A percentile compares a stretch with the other conserved stretches of the same genome.
Conservation (phyloP, 306 rosid genomes). For the Casuarina glauca region DNA sequence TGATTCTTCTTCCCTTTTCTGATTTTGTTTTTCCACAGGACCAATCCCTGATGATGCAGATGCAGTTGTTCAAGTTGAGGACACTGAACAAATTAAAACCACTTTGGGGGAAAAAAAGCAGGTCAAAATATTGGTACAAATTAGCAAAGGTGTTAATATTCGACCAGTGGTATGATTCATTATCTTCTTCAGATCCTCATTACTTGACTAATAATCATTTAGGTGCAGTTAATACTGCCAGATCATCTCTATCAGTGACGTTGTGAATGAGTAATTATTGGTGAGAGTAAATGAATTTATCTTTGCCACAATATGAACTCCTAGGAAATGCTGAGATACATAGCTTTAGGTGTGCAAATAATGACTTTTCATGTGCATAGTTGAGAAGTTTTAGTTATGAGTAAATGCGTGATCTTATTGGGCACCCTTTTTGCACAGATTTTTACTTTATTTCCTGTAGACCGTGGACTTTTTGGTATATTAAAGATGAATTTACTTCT, state of each 20-base stretch:
- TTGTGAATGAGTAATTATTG: not conserved
- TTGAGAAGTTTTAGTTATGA: not conserved
- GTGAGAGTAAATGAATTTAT: not conserved
- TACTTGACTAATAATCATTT: not conserved
- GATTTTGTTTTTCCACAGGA: slow-evolving; percentile 42
- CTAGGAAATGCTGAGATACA: not conserved
- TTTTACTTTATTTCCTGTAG: not conserved
- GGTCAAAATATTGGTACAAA: slow-evolving; percentile 56
- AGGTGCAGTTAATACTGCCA: not conserved
- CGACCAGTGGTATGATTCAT: slow-evolving; percentile 73
- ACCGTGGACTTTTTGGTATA: not conserved
- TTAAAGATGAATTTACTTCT: not conserved
- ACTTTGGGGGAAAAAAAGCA: slow-evolving; percentile 38
- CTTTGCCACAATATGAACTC: not conserved
- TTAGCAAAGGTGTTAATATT: slow-evolving; percentile 66
- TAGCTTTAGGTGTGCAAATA: not conserved
- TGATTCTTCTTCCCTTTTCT: not conserved
- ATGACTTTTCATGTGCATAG: not conserved
- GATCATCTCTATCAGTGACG: not conserved
- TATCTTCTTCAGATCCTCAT: slow-evolving; percentile 3
- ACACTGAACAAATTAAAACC: slow-evolving; percentile 56
- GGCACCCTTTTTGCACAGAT: not conserved
- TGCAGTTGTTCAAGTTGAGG: slow-evolving; percentile 95
- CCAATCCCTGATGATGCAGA: slow-evolving; percentile 98
- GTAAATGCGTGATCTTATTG: not conserved